Base-by-base conservation (phyloP, 2,329 filamentous ascomycete species). In the Beauveria caledonica region DNA sequence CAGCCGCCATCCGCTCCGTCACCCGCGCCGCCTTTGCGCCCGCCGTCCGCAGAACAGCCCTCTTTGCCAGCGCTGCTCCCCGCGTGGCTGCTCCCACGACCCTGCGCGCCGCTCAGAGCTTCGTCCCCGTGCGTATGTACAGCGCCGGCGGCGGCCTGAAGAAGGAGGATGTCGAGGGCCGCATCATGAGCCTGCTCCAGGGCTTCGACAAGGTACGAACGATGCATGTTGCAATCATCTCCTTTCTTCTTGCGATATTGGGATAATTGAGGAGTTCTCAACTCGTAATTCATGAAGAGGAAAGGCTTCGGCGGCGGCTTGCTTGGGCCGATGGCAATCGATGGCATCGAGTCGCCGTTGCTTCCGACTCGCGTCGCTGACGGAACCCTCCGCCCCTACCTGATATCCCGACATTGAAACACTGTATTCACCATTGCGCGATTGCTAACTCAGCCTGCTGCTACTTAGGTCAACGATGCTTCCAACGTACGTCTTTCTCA, bases 181-280 rank as follows among this genome's bases (percentile, higher is more conserved):
- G 93, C 73, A 97, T 97, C 82, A 83, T 96, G 75, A 89, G 91
- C 77, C 81, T 99, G 71, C 77, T 99, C 77, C 88, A 92, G 80
- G 93, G 92, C 76, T 99, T 97, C 75, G 94, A 99, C 81, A 99
- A 99, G 89, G 74, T 76, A 65, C 66, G 71, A 40, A 52, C 33
- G 33, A 11, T 36, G 11, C 33, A 36, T 11, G 10, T 11, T 5
- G 33, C 33, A 36, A 36, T 36, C 7, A 9, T 92, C 75, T 9
- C 8, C 4, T 42, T 42, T 11, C 23, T 8, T 36, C 4, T 51
- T 21, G 13, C 8, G 33, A 8, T 11, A 10, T 11, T 33, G 23
- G 19, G 25, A 11, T 2, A 7, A 13, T n/a, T 10, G 39, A 9
- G 10, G 10, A 3, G 7, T 3, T 11, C 5, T 36, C 33, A 5